These are phyloP conservation scores for Erigeron canadensis DNA, from an alignment of 129 eudicot genomes.

Conservation along the genomic window DNA sequence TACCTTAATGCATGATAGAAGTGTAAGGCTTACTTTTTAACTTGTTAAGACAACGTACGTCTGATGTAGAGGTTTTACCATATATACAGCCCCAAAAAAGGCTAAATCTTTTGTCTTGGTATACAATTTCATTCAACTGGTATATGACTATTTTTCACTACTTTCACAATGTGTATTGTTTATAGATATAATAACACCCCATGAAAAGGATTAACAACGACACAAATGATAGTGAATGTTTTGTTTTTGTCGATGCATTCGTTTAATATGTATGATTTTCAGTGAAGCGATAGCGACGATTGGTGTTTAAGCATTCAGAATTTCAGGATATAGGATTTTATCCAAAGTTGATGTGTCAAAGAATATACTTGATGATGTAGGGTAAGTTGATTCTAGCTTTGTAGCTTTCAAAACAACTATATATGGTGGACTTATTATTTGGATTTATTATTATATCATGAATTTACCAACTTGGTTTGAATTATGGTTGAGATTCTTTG, in stretches of 20 bases:
- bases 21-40: no score
- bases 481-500: slow-evolving; percentile 19
- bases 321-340: background rate
- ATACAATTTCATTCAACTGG: no score
- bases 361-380: slow-evolving; percentile 28
- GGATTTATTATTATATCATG: background rate
- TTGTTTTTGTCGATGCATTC: background rate
- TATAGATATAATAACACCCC: background rate
- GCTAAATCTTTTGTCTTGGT: no score
- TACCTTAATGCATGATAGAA: no score
- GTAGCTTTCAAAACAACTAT: slow-evolving; percentile 25
- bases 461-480: slow-evolving; percentile 1
- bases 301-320: slow-evolving; percentile 4
- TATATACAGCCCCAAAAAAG: no score
- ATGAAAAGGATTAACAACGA: background rate
- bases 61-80: no score
- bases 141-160: no score
- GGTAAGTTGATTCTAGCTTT: slow-evolving; percentile 14
- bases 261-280: background rate
- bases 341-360: slow-evolving; percentile 4
- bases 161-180: no score
- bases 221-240: background rate
- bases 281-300: slow-evolving; percentile 9
- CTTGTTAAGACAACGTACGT: no score
- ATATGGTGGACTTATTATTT: slow-evolving; percentile 9